Conservation (phyloP, 768 basidiomycete species). For the Postia placenta region DNA sequence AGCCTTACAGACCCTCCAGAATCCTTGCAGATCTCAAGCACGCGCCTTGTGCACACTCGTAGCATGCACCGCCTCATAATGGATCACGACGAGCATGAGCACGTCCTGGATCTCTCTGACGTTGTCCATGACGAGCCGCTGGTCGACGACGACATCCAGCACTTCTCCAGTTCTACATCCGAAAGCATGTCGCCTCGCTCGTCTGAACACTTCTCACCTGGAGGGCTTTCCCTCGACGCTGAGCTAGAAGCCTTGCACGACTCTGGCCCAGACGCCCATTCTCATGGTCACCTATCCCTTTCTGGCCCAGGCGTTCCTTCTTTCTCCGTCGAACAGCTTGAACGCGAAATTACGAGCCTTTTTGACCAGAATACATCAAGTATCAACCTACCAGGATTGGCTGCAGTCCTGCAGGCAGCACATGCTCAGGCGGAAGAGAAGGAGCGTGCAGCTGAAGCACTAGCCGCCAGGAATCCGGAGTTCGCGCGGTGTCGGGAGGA, state of each 20-base stretch:
- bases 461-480: constrained; percentile 31
- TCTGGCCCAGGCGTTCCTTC: constrained; percentile 22
- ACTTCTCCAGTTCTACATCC: constrained; percentile 14
- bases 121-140: constrained; percentile 79
- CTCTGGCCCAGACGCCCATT: constrained; percentile 29
- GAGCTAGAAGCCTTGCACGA: constrained; percentile 34
- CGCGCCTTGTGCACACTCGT: too few relatives aligned
- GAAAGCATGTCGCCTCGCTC: constrained; percentile 6
- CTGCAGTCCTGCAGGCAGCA: constrained; percentile 76
- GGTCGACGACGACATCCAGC: constrained; percentile 44
- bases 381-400: constrained; percentile 57
- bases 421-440: constrained; percentile 53
- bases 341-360: constrained; percentile 70
- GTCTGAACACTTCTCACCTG: constrained; percentile 14
- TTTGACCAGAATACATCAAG: constrained; percentile 68
- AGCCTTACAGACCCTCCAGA: too few relatives aligned
- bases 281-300: constrained; percentile 31
- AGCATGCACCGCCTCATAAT: constrained; percentile 24
- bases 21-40: too few relatives aligned
- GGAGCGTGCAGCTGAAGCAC: constrained; percentile 37
- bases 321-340: constrained; percentile 60
- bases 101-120: constrained; percentile 71
- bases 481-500: constrained; percentile 38
- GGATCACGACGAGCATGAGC: constrained; percentile 48
- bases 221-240: constrained; percentile 16